phyloP scores from a whole-genome alignment of 78 protist genomes.

The Pigoraptor vietnamica region DNA sequence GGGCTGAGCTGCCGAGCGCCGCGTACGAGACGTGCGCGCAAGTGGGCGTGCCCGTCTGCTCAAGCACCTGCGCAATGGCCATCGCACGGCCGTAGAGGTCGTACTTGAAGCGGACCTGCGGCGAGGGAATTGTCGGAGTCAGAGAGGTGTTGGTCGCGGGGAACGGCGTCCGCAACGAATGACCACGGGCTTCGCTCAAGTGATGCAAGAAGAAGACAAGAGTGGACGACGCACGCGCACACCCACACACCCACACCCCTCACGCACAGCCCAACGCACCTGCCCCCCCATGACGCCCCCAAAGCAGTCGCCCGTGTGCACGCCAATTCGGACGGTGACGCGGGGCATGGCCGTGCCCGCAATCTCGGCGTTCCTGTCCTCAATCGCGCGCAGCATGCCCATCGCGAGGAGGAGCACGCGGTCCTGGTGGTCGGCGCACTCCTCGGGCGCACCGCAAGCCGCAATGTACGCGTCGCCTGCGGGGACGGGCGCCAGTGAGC shows the following conservation, averaged over 20 bases:
- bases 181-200: too few species aligned
- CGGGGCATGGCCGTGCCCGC: neutral
- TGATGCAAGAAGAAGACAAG: neutral
- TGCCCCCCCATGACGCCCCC: neutral
- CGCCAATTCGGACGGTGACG: neutral
- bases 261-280: neutral
- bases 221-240: neutral
- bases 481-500: neutral
- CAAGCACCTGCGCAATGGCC: neutral
- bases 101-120: neutral
- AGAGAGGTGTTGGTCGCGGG: neutral
- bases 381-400: neutral
- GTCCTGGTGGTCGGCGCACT: neutral
- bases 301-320: neutral
- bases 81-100: neutral
- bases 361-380: neutral
- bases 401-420: neutral
- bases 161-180: too few species aligned
- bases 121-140: too few species aligned
- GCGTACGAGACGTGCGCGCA: neutral
- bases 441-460: neutral
- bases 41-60: neutral
- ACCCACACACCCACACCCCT: neutral
- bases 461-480: neutral
- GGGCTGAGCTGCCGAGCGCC: neutral